Evolutionary conservation across 371 early-diverging fungal species (phyloP).

Genomic region (Fennellomyces sp.): DNA sequence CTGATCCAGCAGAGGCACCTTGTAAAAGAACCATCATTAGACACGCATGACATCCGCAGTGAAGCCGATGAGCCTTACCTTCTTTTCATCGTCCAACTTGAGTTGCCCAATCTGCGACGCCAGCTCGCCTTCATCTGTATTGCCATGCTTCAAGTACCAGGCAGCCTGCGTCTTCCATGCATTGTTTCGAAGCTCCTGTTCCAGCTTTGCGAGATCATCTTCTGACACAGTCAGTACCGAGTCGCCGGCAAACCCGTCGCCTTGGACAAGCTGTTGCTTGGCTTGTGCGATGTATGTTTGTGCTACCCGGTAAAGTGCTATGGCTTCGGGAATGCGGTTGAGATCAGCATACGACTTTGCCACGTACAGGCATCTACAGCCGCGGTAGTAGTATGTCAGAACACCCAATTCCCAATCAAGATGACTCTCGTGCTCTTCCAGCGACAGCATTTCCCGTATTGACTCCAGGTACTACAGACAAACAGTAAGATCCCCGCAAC

Average conservation of each 20-base stretch:
- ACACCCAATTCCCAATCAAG: constrained; percentile 58
- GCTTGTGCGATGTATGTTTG: constrained; percentile 56
- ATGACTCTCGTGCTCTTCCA: constrained; percentile 45
- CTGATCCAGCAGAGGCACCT: constrained; percentile 50
- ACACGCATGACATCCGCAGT: too few relatives aligned
- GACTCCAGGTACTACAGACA: constrained; percentile 53
- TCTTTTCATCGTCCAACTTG: constrained; percentile 41
- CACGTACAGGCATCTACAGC: constrained; percentile 48
- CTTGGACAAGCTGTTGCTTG: constrained; percentile 37
- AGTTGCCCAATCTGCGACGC: constrained; percentile 45
- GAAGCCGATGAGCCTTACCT: too few relatives aligned
- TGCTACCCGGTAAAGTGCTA: constrained; percentile 69
- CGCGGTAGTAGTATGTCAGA: constrained; percentile 52
- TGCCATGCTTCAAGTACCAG: constrained; percentile 53
- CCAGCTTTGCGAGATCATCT: constrained; percentile 44
- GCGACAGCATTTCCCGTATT: constrained; percentile 55
- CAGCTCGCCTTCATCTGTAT: constrained; percentile 17
- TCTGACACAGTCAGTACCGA: constrained; percentile 46
- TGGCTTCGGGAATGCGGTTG: constrained; percentile 56
- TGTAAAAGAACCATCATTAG: neutral
- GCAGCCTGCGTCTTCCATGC: constrained; percentile 63
- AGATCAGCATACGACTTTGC: constrained; percentile 54
- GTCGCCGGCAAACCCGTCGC: constrained; percentile 29
- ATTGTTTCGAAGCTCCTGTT: constrained; percentile 51
- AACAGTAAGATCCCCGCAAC: too few relatives aligned